Base-by-base conservation (phyloP, 2,329 filamentous ascomycete genomes). In the Escovopsis sp. region DNA sequence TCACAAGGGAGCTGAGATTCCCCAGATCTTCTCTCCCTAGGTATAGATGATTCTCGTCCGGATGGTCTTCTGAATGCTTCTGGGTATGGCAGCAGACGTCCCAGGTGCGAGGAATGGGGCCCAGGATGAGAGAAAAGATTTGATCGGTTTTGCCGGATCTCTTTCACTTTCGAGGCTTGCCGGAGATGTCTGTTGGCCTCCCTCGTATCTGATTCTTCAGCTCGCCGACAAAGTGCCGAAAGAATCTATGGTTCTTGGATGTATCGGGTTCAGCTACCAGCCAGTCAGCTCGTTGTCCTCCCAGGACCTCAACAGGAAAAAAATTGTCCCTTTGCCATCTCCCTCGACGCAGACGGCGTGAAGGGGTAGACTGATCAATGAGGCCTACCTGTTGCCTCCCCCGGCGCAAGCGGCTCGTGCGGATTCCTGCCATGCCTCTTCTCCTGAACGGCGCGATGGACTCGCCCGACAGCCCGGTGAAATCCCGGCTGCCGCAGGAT, bases 401-500 rank as follows among this genome's bases (percentile, higher is more conserved):
- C 72, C 1, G 62, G 69, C 0, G 63, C 61, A 9, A 75, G 47
- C 6, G 71, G 71, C 40, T 73, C 68, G 47, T 65, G 59, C 0
- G 71, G 70, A 42, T 70, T 61, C 23, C 68, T 64, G 9, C 72
- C 72, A 47, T 74, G 48, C 37, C 63, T 61, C 15, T 58, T 54
- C 46, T 74, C 69, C 50, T 75, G 56, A 33, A 75, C 63, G 4
- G 55, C 59, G 12, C 64, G 63, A 45, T 75, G 71, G 32, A 75
- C 68, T n/a, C 65, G 61, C 7, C 67, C 67, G 34, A 75, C 72
- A 4, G 63, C 64, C 46, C 64, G 65, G 47, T 75, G 71, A 51
- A 74, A 75, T 8, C 60, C 58, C 1, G 69, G 70, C 12, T 63
- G 69, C 23, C 63, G 60, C 12, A 75, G 66, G 43, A 75, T 67